Evolutionary conservation across 2,329 filamentous ascomycete species (phyloP).

Genomic region (Apiospora malaysiana): DNA sequence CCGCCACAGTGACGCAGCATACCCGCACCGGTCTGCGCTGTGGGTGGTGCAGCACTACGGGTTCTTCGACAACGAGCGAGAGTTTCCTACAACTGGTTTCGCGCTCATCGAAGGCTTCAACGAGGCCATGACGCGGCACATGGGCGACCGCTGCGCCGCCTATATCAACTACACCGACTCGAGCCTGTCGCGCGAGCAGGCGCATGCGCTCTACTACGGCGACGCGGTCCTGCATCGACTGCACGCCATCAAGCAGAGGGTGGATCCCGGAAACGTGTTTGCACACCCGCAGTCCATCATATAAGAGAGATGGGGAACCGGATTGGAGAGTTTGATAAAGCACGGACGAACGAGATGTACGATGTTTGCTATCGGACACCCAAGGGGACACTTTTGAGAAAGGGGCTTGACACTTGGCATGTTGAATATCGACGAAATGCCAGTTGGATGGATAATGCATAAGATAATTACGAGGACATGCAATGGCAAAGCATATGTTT

Average conservation of each 20-base stretch:
- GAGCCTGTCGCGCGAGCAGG: conserved; percentile 30
- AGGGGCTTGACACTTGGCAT: no score
- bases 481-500: no score
- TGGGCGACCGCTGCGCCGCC: conserved; percentile 29
- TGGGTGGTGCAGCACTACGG: conserved; percentile 42
- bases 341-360: neutral
- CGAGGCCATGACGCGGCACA: conserved; percentile 29
- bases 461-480: no score
- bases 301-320: neutral
- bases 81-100: conserved; percentile 31
- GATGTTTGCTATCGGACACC: no score
- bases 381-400: no score
- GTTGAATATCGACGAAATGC: no score
- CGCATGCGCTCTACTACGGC: conserved; percentile 34
- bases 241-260: conserved; percentile 30
- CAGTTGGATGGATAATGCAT: no score
- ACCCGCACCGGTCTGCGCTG: conserved; percentile 37
- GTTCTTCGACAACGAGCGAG: conserved; percentile 23
- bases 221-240: conserved; percentile 27
- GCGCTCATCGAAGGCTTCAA: conserved; percentile 33
- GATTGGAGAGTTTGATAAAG: neutral
- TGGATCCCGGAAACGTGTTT: conserved; percentile 37
- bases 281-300: conserved; percentile 36
- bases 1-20: conserved; percentile 30
- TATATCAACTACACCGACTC: conserved; percentile 38